Evolutionary conservation across 2,329 filamentous ascomycete species (phyloP), one percentile per base, ranked within the genome.

Genomic region (Cryphonectria naterciae): DNA sequence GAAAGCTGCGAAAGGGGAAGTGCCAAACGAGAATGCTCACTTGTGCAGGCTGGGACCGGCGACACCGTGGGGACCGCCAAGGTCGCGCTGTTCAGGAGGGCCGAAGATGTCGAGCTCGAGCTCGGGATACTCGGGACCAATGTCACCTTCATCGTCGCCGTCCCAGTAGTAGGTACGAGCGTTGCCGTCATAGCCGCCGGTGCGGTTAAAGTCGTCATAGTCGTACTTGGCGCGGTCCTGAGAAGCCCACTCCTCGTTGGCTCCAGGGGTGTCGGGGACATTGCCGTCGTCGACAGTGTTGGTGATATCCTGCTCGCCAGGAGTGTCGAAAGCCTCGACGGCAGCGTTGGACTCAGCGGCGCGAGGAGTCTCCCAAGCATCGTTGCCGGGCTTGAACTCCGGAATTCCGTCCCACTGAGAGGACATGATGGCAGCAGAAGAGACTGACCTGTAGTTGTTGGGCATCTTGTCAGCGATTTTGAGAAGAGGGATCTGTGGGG

Each of bases 81-180:
- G 81, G 67, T 81, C 77, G 39, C 87, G 83, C 62, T 87, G 84
- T 7, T 83, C 81, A 0, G 87, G 85, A 69, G 83, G 79, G 5
- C 89, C 89, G 71, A 97, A 99, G 8, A 99, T 88, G 75, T 91
- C 84, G 10, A 86, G 75, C 83, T 98, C 95, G 0, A 99, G 87
- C 64, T 89, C 87, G 0, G 86, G 83, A 68, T 91, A 87, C 65
- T 84, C 84, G 0, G 94, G 94, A 8, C 92, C 95, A 68, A 99
- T 85, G 56, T 98, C 95, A 2, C 95, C 96, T 75, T 87, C 93
- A 2, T 97, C 93, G 13, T 97, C 93, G 15, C 94, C 94, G 25
- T 90, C 86, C 92, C 93, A 98, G 77, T 95, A 89, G 76, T 98
- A 98, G 60, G 92, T 85, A 0, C 78, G 82, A n/a, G 89, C 91